Percentiles rank a stretch among this genome's conserved stretches.
Evolutionary conservation across 2,329 filamentous ascomycete genomes (phyloP).

Genomic region (Neonectria ditissima): DNA sequence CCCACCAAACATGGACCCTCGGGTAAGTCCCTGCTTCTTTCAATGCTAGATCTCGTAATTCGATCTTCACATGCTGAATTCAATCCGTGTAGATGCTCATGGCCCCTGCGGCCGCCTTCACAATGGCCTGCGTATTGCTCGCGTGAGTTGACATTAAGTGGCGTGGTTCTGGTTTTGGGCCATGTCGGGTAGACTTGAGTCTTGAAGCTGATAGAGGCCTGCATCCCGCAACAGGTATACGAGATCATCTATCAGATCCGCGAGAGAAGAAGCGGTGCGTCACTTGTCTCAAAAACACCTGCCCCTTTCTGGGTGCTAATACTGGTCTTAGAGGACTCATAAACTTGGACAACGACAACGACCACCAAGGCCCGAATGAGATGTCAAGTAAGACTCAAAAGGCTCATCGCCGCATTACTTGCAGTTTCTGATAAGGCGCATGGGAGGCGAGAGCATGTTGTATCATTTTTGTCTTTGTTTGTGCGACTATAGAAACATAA

Average conservation of each 20-base stretch:
- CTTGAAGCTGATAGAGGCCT: constrained; percentile 6
- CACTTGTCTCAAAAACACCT: neutral
- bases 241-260: constrained; percentile 56
- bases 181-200: neutral
- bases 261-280: constrained; percentile 48
- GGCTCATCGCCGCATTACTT: neutral
- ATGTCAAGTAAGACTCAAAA: neutral
- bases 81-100: constrained; percentile 54
- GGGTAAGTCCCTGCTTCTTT: constrained; percentile 33
- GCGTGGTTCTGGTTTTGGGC: constrained; percentile 22
- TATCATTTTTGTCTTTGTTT: neutral
- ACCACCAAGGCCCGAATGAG: constrained; percentile 12
- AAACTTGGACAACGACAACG: constrained; percentile 17
- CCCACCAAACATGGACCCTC: constrained; percentile 43
- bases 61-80: constrained; percentile 15
- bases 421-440: neutral
- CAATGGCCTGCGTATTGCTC: constrained; percentile 65
- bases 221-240: constrained; percentile 49
- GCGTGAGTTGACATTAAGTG: constrained; percentile 51
- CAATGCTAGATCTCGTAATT: neutral
- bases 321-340: constrained; percentile 21
- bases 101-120: constrained; percentile 64
- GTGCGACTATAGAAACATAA: neutral
- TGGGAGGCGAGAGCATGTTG: constrained; percentile 1
- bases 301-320: neutral